Base-by-base conservation (phyloP, 1,139 yeast species). In the Debaryomyces udenii region DNA sequence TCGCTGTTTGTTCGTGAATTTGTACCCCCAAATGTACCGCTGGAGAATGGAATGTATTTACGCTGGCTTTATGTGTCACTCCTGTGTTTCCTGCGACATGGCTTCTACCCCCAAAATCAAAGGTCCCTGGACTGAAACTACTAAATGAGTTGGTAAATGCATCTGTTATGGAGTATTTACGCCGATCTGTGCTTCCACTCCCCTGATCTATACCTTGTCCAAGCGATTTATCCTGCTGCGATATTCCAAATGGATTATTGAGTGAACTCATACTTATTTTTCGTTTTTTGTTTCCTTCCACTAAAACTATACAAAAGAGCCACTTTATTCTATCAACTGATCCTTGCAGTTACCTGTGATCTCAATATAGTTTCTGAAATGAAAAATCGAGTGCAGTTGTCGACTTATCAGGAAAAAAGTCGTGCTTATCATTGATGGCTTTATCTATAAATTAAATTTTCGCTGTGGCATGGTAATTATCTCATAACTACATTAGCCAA, bases 1-100 rank as follows among this genome's bases (percentile, higher is more conserved):
- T 78, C 3, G 84, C 86, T 0, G 87, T 76, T 46, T 81, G 84
- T 47, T 80, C 86, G 45, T 84, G 80, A 35, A 83, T 72, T 13
- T 80, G 75, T 27, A 60, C 55, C 1, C 77, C 76, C 0, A 80
- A 67, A 47, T 72, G 75, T 15, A 79, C 69, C 3, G 63, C 57
- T 0, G 78, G 77, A 2, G 73, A 65, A 37, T 53, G 53, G 14
- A 50, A 18, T 10, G 16, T 18, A 17, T 27, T 31, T 18, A 26
- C 23, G 6, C 32, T 32, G 4, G 29, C 20, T 50, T 29, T 40
- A 53, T 51, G 34, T 45, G 54, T 46, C 40, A 53, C 55, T 6
- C 60, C 45, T 38, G 57, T 57, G 34, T 55, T 50, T 57, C 60
- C 56, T 38, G 67, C 64, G 4, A 72, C 69, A 50, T 72, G 71